Conservation (phyloP, 371 early-diverging fungal species). For the Syncephalastrum contaminatum region DNA sequence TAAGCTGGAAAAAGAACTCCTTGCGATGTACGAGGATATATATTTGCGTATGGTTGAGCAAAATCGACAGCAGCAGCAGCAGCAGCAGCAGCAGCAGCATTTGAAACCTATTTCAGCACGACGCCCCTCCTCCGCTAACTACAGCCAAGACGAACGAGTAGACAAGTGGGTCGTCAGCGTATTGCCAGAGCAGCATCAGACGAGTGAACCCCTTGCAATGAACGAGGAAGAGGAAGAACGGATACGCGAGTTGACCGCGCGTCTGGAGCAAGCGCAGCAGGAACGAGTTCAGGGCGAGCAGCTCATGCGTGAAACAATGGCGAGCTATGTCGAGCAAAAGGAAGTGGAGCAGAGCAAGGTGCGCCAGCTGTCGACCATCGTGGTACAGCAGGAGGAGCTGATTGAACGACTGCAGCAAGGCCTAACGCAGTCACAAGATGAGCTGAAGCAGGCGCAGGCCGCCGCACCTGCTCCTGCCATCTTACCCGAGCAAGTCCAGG, state of each 20-base stretch:
- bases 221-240: slow-evolving; percentile 5
- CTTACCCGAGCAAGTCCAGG: neutral
- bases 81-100: no score
- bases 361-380: slow-evolving; percentile 23
- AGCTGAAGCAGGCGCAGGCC: slow-evolving; percentile 15
- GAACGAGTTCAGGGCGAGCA: slow-evolving; percentile 17
- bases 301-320: slow-evolving; percentile 8
- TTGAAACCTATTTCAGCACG: no score
- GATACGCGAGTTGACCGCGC: slow-evolving; percentile 10
- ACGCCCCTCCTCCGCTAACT: no score
- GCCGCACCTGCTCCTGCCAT: neutral
- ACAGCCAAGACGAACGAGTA: slow-evolving; percentile 1
- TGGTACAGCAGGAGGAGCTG: slow-evolving; percentile 33
- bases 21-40: slow-evolving; percentile 13
- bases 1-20: slow-evolving; percentile 12
- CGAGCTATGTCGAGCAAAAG: slow-evolving; percentile 16
- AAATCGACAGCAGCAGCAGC: neutral
- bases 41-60: slow-evolving; percentile 2
- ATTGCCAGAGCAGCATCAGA: slow-evolving; percentile 10
- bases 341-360: slow-evolving; percentile 17
- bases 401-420: slow-evolving; percentile 16
- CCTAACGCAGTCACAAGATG: slow-evolving; percentile 2
- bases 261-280: slow-evolving; percentile 9
- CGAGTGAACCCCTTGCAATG: neutral
- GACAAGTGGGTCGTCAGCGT: slow-evolving; percentile 17